Base-by-base conservation (phyloP, 2,329 filamentous ascomycete genomes). In the Aspergillus ochraceus region DNA sequence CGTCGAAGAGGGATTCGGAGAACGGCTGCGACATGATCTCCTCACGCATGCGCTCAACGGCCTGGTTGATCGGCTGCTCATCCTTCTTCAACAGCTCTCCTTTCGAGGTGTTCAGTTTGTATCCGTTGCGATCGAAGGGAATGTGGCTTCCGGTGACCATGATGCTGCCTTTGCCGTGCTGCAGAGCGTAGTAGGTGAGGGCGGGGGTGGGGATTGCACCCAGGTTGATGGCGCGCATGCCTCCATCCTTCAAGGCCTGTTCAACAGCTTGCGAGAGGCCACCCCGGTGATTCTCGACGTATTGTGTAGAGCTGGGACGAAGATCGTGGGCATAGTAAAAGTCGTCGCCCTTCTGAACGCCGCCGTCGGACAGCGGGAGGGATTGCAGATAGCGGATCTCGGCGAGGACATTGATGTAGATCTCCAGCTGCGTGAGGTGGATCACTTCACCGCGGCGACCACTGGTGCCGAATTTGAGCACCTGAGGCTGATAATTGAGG, bases 71-170 rank as follows among this genome's bases (percentile, higher is more conserved):
- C 6, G 68, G 71, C 52, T 70, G 64, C 54, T 74, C 71, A 36
- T 72, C 63, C 60, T 69, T 67, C 59, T 74, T 73, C 64, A 74
- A 57, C 22, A 74, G 66, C 60, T 74, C 72, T 0, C 72, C 72
- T 51, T 68, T 66, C 26, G 66, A 73, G 19, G 71, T 74, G 54
- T 74, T 74, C 47, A 74, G 63, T 52, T 74, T 74, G 58, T 74
- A 74, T 12, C 72, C 71, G 59, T 74, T 74, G 22, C 72, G 72
- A 55, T 74, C 70, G 51, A 74, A 74, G 6, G 72, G 72, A 49
- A 74, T 74, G 52, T 74, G 72, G 55, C 72, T 74, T 5, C 72
- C 71, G 4, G 72, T 74, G 30, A 74, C 71, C 72, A 74, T 74
- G 36, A 74, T 73, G 57, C 70, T 73, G 6, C 71, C 72, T 59